phyloP scores from a whole-genome alignment of 2,329 filamentous ascomycete species.

The Aureobasidium sp. region DNA sequence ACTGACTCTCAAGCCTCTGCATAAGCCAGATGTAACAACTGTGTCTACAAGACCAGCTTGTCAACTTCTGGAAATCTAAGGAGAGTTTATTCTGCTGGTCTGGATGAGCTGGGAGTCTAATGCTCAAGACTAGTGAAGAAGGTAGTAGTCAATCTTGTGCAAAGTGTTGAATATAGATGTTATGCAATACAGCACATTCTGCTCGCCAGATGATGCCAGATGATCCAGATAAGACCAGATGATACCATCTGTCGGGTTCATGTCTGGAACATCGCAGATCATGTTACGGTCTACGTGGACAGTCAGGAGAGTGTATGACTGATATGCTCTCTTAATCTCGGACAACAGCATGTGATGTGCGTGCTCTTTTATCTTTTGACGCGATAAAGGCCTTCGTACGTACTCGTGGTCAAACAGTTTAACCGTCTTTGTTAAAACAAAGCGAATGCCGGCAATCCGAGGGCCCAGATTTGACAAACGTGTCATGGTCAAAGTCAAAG shows the following conservation, averaged over 20 bases:
- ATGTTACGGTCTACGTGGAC: background rate
- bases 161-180: background rate
- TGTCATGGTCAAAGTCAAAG: slow-evolving; percentile 4
- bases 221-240: background rate
- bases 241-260: background rate
- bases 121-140: background rate
- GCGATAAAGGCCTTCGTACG: background rate
- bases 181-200: background rate
- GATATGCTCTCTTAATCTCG: background rate
- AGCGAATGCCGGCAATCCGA: slow-evolving; percentile 4
- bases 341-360: background rate
- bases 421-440: slow-evolving; percentile 7
- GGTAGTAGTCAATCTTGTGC: background rate
- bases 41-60: background rate
- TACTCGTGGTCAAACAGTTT: slow-evolving; percentile 8
- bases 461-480: background rate
- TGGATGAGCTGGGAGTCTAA: too few species aligned
- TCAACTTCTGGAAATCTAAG: background rate
- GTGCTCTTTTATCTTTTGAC: slow-evolving; percentile 1
- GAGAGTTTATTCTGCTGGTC: too few species aligned
- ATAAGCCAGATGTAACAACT: background rate
- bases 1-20: background rate
- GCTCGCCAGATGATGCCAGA: background rate
- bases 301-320: too few species aligned
- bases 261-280: background rate